Evolutionary conservation across 805 yeast species (phyloP).

Genomic region (Suhomyces tanzawaensis): DNA sequence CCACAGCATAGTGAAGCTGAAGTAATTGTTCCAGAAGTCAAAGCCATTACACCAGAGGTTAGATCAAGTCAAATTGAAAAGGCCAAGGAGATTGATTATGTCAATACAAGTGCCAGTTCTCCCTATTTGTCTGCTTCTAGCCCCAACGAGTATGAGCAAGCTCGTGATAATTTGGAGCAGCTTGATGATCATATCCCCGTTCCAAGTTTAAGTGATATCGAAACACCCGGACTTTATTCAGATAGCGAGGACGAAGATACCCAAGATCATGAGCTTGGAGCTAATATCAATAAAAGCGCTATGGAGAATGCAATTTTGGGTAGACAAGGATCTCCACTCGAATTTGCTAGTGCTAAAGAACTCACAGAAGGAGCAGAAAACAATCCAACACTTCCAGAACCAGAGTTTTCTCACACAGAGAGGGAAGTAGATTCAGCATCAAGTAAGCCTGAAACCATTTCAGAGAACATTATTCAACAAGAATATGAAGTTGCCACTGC

Average conservation of each 20-base stretch:
- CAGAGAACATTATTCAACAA: slow-evolving; percentile 1
- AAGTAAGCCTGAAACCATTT: too few species aligned
- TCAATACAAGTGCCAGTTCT: slow-evolving; percentile 2
- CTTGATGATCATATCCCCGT: slow-evolving; percentile 2
- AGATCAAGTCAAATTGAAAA: background rate
- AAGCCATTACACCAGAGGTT: background rate
- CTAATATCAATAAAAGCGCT: background rate
- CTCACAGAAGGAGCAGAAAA: background rate
- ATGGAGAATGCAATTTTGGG: background rate
- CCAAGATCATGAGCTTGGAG: background rate
- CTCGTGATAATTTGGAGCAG: background rate
- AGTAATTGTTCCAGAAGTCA: background rate
- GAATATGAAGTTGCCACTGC: slow-evolving; percentile 4
- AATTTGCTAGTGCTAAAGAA: background rate
- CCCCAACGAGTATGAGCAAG: background rate
- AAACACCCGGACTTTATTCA: background rate
- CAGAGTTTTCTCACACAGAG: too few species aligned
- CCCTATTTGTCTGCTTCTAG: slow-evolving; percentile 5
- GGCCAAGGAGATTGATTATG: background rate
- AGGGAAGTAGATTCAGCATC: too few species aligned
- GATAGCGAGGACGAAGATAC: slow-evolving; percentile 1
- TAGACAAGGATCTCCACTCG: background rate
- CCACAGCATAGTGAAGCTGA: background rate
- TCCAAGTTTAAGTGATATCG: slow-evolving; percentile 3
- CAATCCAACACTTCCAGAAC: too few species aligned